Evolutionary conservation across 208 protist genomes (phyloP), one percentile per base, ranked within the genome.

Genomic region (Herpetomonas samuelpessoai): DNA sequence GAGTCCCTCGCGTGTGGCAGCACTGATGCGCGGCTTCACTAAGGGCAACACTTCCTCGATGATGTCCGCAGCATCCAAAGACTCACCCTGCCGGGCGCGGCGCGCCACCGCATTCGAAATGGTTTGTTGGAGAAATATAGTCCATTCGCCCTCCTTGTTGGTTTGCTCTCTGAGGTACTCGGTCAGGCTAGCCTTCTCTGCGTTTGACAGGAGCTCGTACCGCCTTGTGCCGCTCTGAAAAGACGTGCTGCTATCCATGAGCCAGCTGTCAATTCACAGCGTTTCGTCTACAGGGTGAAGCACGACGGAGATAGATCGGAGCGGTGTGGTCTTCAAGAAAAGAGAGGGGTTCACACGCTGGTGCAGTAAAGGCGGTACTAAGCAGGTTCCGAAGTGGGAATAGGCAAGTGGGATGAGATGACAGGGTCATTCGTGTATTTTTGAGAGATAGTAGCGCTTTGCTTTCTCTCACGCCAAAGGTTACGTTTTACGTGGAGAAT

Each of bases 41-140:
- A 78, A 59, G n/a, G 83, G 81, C 38, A 87, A 44, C 7, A 88
- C 67, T 59, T 91, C 86, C 0, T 49, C 68, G 14, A 91, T 49
- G 12, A 93, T 64, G 22, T 71, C 76, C 19, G 72, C 59, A 6
- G 67, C 71, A 27, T 91, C 83, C 10, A 93, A 49, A 22, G 79
- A 59, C 41, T 82, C 86, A 2, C 73, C 73, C 16, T 46, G 46
- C 2, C 53, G 25, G 7, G 83, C 82, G 21, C 82, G 68, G 16
- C 82, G 81, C 0, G 52, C 60, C 19, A 88, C 35, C 6, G 78
- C 50, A 21, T 74, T 57, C 0, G 44, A 22, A 12, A 88, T 51
- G n/a, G 73, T 65, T 3, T 19, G 25, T 3, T 61, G 51, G 57
- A 63, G 28, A 1, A 63, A 1, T 9, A 21, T 19, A 2, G 38